These are phyloP conservation scores for Monosporascus sp. DNA, from an alignment of 2,329 filamentous ascomycete species.

Conservation along the genomic window DNA sequence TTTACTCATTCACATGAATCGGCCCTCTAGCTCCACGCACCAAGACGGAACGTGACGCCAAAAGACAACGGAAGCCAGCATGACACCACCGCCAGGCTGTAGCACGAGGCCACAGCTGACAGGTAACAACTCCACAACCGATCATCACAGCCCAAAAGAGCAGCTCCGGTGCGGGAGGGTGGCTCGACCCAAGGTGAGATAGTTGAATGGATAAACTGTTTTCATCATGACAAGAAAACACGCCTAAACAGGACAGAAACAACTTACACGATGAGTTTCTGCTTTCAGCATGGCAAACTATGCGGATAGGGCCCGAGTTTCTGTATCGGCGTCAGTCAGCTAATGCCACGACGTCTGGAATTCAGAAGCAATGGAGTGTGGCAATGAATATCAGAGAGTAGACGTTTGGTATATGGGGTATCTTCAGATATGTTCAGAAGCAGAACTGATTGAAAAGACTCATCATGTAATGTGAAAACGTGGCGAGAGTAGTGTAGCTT, in stretches of 20 bases:
- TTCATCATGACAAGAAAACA: constrained; percentile 43
- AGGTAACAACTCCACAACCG: constrained; percentile 67
- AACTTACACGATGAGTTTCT: constrained; percentile 33
- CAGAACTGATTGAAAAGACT: constrained; percentile 65
- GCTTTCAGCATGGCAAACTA: background rate
- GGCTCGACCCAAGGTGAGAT: constrained; percentile 60
- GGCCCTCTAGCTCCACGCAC: constrained; percentile 42
- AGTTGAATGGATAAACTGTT: constrained; percentile 73
- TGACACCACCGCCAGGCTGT: constrained; percentile 35
- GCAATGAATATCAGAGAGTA: constrained; percentile 42
- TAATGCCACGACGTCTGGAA: background rate
- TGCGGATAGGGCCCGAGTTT: background rate
- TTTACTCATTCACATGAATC: constrained; percentile 63
- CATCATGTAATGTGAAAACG: constrained; percentile 48
- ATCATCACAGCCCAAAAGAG: constrained; percentile 50
- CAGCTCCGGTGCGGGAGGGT: constrained; percentile 66
- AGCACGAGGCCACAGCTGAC: constrained; percentile 21
- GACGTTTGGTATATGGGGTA: constrained; percentile 57
- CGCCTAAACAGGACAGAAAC: constrained; percentile 2
- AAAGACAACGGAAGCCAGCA: constrained; percentile 54
- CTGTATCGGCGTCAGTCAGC: background rate
- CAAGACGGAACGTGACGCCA: constrained; percentile 53
- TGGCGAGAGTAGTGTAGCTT: background rate
- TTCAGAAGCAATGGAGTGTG: background rate
- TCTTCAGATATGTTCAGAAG: constrained; percentile 67